Evolutionary conservation across 192 early-diverging fungal species (phyloP).

Genomic region (Gaertneriomyces sp.): DNA sequence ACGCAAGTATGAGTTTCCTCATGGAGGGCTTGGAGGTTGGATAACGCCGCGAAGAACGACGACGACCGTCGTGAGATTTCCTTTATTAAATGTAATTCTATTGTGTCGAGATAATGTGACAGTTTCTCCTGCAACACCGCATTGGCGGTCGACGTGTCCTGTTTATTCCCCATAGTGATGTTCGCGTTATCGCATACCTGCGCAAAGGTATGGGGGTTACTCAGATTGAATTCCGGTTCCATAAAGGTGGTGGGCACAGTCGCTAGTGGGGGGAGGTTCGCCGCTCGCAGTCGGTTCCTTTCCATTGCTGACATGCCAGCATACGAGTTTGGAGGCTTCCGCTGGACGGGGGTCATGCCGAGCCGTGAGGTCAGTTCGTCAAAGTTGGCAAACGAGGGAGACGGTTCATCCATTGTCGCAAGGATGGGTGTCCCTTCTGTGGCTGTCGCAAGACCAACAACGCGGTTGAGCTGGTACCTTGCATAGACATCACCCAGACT

Average conservation of each 20-base stretch:
- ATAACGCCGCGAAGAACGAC: constrained; percentile 93
- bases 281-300: constrained; percentile 51
- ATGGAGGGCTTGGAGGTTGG: constrained; percentile 89
- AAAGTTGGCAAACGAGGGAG: constrained; percentile 24
- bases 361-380: constrained; percentile 23
- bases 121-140: constrained; percentile 83
- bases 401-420: constrained; percentile 16
- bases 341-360: constrained; percentile 3
- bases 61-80: constrained; percentile 93
- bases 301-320: constrained; percentile 35
- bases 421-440: constrained; percentile 55
- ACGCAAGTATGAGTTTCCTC: constrained; percentile 88
- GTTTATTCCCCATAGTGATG: constrained; percentile 44
- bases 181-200: constrained; percentile 73
- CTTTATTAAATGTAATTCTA: constrained; percentile 88
- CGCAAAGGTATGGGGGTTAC: constrained; percentile 86
- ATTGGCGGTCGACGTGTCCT: constrained; percentile 57
- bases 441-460: constrained; percentile 46
- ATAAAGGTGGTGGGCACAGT: constrained; percentile 89
- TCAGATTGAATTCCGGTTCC: constrained; percentile 76
- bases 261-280: constrained; percentile 69
- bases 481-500: constrained; percentile 73
- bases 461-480: constrained; percentile 69
- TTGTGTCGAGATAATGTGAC: constrained; percentile 84
- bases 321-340: constrained; percentile 4